Base-by-base conservation (phyloP, 1,139 yeast species). In the Pichia sp. region DNA sequence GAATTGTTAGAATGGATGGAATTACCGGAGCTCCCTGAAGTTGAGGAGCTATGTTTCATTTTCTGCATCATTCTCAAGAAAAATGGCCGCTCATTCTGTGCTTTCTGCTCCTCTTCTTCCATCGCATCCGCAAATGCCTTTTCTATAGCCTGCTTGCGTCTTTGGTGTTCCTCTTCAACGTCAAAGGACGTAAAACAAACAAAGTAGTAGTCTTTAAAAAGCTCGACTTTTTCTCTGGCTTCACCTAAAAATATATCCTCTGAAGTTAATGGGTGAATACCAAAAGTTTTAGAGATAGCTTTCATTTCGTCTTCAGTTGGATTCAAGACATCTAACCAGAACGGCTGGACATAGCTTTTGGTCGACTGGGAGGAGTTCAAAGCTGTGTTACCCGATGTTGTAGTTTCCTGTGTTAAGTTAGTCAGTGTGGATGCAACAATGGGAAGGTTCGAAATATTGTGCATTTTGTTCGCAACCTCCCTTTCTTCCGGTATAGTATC, bases 281-380 rank as follows among this genome's bases (percentile, higher is more conserved):
- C 96, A 71, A 93, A 93, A 0, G 97, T 84, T 64, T 90, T 90
- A 31, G 96, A 84, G 15, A 93, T 67, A 0, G 88, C 95, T 67
- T 90, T 90, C 97, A 93, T 92, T 70, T 93, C 99, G 60, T 89
- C 96, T 64, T 92, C 99, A 0, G 96, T 88, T 2, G 99, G 99
- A 64, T 90, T 87, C 54, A 88, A 74, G 26, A 93, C 88, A 70
- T 93, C 99, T 10, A 93, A 76, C 98, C 99, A 93, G 66, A 88
- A 89, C 5, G 96, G 95, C 51, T 53, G 54, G 48, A 47, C 50
- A 45, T 32, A 32, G 44, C 34, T 11, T 36, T 42, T 29, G 1
- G 26, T 4, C 5, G 50, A 57, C 2, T 51, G 49, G 5, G 56
- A 41, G n/a, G 54, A 38, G n/a, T 32, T 23, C 32, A 45, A 29